phyloP scores from a whole-genome alignment of 495 filamentous ascomycete genomes.

The Apodospora peruviana region DNA sequence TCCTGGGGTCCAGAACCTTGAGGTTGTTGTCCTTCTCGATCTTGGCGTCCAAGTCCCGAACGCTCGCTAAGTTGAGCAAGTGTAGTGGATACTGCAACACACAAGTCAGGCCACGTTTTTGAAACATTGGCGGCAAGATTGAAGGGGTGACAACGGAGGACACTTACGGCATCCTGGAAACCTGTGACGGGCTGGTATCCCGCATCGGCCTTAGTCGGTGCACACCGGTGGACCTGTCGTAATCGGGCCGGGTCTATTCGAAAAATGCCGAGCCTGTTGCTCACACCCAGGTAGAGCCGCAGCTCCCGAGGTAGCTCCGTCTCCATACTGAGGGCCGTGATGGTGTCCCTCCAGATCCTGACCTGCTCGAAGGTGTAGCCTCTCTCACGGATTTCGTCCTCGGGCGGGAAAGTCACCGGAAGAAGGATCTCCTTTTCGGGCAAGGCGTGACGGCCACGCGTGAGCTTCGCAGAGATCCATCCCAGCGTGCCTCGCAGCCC shows the following conservation, averaged over 20 bases:
- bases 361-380: slow-evolving; percentile 59
- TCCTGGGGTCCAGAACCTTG: slow-evolving; percentile 52
- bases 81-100: slow-evolving; percentile 68
- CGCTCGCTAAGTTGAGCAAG: slow-evolving; percentile 67
- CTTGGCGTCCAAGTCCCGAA: slow-evolving; percentile 56
- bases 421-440: slow-evolving; percentile 54
- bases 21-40: slow-evolving; percentile 46
- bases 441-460: slow-evolving; percentile 32
- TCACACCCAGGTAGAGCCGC: slow-evolving; percentile 55
- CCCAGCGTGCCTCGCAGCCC: slow-evolving; percentile 37
- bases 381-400: slow-evolving; percentile 42
- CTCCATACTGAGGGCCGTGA: slow-evolving; percentile 56
- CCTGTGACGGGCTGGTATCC: slow-evolving; percentile 74
- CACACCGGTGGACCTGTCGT: slow-evolving; percentile 68
- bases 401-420: slow-evolving; percentile 58
- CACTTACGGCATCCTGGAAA: slow-evolving; percentile 73
- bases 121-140: too few relatives aligned
- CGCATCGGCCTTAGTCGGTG: slow-evolving; percentile 59
- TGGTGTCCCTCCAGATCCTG: slow-evolving; percentile 73
- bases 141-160: too few relatives aligned
- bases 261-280: slow-evolving; percentile 64
- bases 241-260: slow-evolving; percentile 55
- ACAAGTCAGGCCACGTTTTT: neutral
- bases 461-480: slow-evolving; percentile 38
- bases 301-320: slow-evolving; percentile 46